These are phyloP conservation scores for Aspergillus ibericus DNA, from an alignment of 2,329 filamentous ascomycete genomes.

Conservation along the genomic window DNA sequence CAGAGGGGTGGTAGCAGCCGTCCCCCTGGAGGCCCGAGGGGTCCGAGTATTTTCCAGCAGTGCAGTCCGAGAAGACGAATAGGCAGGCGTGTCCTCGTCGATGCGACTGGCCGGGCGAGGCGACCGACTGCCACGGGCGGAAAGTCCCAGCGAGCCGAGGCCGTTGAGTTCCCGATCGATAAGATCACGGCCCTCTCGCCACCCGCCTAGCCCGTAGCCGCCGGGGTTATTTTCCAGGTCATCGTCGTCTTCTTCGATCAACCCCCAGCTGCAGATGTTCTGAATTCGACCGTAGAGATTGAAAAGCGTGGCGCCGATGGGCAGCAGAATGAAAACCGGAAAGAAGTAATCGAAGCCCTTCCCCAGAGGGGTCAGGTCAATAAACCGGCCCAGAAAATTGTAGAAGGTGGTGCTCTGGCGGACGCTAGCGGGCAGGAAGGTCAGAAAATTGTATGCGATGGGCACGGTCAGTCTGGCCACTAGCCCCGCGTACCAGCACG, in stretches of 20 bases:
- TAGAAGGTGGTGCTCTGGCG: constrained; percentile 83
- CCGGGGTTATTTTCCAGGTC: constrained; percentile 61
- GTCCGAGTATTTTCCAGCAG: constrained; percentile 30
- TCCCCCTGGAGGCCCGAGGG: constrained; percentile 31
- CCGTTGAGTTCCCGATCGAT: constrained; percentile 83
- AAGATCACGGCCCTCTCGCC: constrained; percentile 87
- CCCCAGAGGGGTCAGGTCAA: constrained; percentile 80
- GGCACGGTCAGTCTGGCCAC: constrained; percentile 91
- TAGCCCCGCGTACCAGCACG: constrained; percentile 93
- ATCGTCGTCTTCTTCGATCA: constrained; percentile 71
- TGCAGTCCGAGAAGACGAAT: constrained; percentile 36
- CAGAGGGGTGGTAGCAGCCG: constrained; percentile 36
- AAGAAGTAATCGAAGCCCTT: constrained; percentile 85
- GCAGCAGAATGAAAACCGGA: constrained; percentile 81
- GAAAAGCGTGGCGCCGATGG: constrained; percentile 81
- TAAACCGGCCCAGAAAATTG: constrained; percentile 76
- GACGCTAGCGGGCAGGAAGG: constrained; percentile 72
- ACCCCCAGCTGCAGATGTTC: constrained; percentile 74
- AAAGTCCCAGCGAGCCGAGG: constrained; percentile 48
- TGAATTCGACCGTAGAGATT: constrained; percentile 83
- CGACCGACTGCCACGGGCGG: constrained; percentile 34
- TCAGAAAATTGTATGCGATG: constrained; percentile 93
- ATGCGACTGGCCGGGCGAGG: constrained; percentile 29
- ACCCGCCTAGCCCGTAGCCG: constrained; percentile 74
- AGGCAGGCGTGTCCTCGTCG: constrained; percentile 27